Percentiles rank a stretch among this genome's conserved stretches.
phyloP scores from a whole-genome alignment of 331 rosid genomes.

The Rhamnella rubrinervis region DNA sequence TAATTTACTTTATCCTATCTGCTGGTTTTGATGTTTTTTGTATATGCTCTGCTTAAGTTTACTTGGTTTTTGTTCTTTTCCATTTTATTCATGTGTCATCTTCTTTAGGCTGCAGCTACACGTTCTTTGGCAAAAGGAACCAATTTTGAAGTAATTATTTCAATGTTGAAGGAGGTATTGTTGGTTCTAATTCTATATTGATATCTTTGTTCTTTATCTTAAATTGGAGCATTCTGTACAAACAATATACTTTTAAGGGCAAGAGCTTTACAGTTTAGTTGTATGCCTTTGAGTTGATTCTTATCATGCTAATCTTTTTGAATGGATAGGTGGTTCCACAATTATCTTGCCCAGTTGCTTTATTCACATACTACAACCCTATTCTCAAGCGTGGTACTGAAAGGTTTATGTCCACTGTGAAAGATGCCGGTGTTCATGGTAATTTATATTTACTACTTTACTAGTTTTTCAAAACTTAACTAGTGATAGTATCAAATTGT shows the following conservation, averaged over 20 bases:
- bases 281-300: background rate
- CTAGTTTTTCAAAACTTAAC: conserved; percentile 4
- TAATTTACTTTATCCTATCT: background rate
- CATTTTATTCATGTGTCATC: conserved; percentile 25
- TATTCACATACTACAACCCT: conserved; percentile 86
- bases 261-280: background rate
- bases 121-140: conserved; percentile 84
- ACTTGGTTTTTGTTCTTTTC: conserved; percentile 2
- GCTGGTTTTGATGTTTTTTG: background rate
- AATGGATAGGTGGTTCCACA: conserved; percentile 77
- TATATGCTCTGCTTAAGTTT: background rate
- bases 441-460: conserved; percentile 25
- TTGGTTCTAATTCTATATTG: background rate
- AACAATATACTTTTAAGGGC: background rate
- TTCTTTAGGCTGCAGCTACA: conserved; percentile 89
- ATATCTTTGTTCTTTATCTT: background rate
- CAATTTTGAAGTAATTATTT: conserved; percentile 56
- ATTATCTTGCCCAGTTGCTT: conserved; percentile 78
- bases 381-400: conserved; percentile 83
- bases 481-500: conserved; percentile 7
- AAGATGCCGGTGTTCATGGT: conserved; percentile 76
- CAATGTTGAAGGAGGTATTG: conserved; percentile 87
- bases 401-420: conserved; percentile 70
- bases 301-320: conserved; percentile 18
- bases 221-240: background rate